phyloP scores from a whole-genome alignment of 2,329 filamentous ascomycete species.

The Parastagonospora avenae region DNA sequence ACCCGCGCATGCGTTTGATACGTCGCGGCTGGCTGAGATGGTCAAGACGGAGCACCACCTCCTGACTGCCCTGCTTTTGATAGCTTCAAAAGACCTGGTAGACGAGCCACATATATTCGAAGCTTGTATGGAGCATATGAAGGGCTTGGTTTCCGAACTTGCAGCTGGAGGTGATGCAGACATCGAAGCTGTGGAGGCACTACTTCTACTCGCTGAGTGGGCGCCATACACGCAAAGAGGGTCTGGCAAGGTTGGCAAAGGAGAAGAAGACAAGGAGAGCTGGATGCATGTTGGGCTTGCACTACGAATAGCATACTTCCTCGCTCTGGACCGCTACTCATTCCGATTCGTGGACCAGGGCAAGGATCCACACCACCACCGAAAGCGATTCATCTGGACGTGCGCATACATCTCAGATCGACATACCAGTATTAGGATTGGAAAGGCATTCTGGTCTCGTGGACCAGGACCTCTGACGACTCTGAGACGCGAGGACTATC shows the following conservation, averaged over 20 bases:
- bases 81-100: slow-evolving; percentile 72
- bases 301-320: slow-evolving; percentile 71
- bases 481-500: slow-evolving; percentile 69
- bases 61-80: slow-evolving; percentile 71
- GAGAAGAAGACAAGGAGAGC: slow-evolving; percentile 74
- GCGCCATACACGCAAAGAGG: slow-evolving; percentile 68
- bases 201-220: slow-evolving; percentile 75
- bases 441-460: slow-evolving; percentile 75
- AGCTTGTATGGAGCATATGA: slow-evolving; percentile 72
- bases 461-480: slow-evolving; percentile 71
- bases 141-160: slow-evolving; percentile 68
- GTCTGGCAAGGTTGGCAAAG: slow-evolving; percentile 68
- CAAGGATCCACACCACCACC: slow-evolving; percentile 64
- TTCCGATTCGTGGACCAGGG: slow-evolving; percentile 65
- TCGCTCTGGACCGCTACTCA: slow-evolving; percentile 71
- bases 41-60: slow-evolving; percentile 68
- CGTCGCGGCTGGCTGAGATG: slow-evolving; percentile 59
- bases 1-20: slow-evolving; percentile 63
- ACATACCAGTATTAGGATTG: slow-evolving; percentile 70
- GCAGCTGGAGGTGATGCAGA: slow-evolving; percentile 69
- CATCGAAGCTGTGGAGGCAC: slow-evolving; percentile 72
- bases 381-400: slow-evolving; percentile 72
- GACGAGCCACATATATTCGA: slow-evolving; percentile 68
- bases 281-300: slow-evolving; percentile 80
- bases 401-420: slow-evolving; percentile 49